These are phyloP conservation scores for Tieghemiomyces parasiticus DNA, from an alignment of 192 early-diverging fungal species.

Conservation along the genomic window DNA sequence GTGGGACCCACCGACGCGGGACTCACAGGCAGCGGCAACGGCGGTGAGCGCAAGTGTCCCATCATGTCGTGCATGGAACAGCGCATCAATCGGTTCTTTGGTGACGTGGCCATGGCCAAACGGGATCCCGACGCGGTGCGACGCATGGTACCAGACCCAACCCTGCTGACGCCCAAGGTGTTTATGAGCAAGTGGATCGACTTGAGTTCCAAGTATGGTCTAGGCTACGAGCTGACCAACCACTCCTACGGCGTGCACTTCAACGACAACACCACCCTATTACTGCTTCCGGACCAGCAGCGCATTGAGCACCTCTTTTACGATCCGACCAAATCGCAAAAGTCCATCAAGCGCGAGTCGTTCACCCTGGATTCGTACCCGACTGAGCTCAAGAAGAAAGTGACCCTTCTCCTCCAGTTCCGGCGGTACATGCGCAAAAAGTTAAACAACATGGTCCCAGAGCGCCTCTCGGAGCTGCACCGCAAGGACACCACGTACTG, in stretches of 20 bases:
- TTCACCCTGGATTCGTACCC: slow-evolving; percentile 11
- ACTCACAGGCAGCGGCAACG: too few species aligned
- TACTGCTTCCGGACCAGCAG: slow-evolving; percentile 9
- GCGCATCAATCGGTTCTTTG: slow-evolving; percentile 1
- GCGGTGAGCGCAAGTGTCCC: slow-evolving; percentile 5
- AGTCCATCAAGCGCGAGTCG: slow-evolving; percentile 10
- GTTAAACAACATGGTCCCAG: slow-evolving; percentile 1
- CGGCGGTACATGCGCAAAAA: slow-evolving; percentile 10
- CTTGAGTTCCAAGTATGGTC: slow-evolving; percentile 67
- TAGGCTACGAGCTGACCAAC: slow-evolving; percentile 78
- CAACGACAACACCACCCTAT: slow-evolving; percentile 74
- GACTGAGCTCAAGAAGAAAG: slow-evolving; percentile 8
- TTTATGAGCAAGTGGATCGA: slow-evolving; percentile 88
- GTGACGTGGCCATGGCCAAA: not conserved
- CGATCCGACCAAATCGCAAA: slow-evolving; percentile 1
- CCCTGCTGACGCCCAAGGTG: slow-evolving; percentile 12
- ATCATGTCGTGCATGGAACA: slow-evolving; percentile 10
- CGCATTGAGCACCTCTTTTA: slow-evolving; percentile 11
- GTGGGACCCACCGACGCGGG: too few species aligned
- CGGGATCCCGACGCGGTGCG: not conserved
- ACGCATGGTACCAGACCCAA: not conserved
- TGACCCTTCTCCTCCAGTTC: slow-evolving; percentile 12
- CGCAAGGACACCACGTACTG: not conserved
- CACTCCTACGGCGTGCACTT: slow-evolving; percentile 71
- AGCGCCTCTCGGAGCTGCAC: not conserved